Base-by-base conservation (phyloP, 805 yeast genomes). In the Candida nonsorbophila region DNA sequence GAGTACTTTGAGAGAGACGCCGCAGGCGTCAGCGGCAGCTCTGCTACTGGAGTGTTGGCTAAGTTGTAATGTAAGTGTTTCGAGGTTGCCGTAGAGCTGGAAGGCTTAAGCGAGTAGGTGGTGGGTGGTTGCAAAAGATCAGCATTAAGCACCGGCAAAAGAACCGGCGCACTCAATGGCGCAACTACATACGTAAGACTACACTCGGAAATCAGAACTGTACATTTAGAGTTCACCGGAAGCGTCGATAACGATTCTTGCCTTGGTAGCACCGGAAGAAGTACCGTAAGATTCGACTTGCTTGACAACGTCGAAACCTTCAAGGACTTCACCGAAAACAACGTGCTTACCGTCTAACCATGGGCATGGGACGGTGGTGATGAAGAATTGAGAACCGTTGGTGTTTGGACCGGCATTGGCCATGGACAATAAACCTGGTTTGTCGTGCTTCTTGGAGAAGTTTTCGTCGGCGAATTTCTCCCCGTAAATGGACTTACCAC, bases 401-500 rank as follows among this genome's bases (percentile, higher is more conserved):
- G 95, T 83, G 75, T 83, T 81, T 60, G 90, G 90, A 46, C 95
- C 95, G 34, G 90, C 82, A 47, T 85, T 85, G 40, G 95, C 95
- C 95, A 85, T 85, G 23, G 94, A 84, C 53, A 85, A 63, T 43
- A 84, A 68, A 53, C 94, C 94, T 40, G 90, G 81, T 55, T 70
- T 77, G 60, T 72, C 75, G 73, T 85, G 95, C 46, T 58, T 79
- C 67, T 75, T 74, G 44, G 59, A 44, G 53, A 84, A 84, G 72
- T 83, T 80, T 64, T 77, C 80, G 38, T 76, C 80, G 21, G 70
- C 64, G 45, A 77, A 75, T 42, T 74, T 77, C 44, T 65, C 66
- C 47, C 90, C 92, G 60, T 82, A 82, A 61, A 82, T 82, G 27
- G 87, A 80, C 62, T 78, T 79, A 58, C 97, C 97, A 58, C 97